Percentiles rank a stretch among this genome's conserved stretches.
Evolutionary conservation across 768 basidiomycete genomes (phyloP).

Genomic region (Phylloporus arenicola): DNA sequence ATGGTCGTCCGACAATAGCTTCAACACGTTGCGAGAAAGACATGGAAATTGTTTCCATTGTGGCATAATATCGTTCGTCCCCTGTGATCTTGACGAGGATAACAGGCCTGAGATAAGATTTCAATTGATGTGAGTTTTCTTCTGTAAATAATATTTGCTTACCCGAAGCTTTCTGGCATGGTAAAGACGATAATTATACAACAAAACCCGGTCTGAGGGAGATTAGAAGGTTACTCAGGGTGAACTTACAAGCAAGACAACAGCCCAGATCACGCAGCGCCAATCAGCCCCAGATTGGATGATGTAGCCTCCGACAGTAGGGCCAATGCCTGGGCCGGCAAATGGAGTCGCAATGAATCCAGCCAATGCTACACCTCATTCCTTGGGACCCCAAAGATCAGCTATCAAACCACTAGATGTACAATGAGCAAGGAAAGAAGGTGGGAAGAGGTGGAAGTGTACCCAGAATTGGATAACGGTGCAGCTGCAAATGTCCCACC

Average conservation of each 20-base stretch:
- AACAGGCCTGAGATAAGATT: conserved; percentile 38
- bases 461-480: conserved; percentile 68
- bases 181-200: conserved; percentile 46
- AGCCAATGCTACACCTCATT: conserved; percentile 60
- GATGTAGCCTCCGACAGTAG: conserved; percentile 46
- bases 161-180: conserved; percentile 63
- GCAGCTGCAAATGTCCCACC: conserved; percentile 66
- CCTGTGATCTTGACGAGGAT: conserved; percentile 51
- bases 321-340: conserved; percentile 58
- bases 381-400: conserved; percentile 58
- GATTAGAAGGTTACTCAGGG: neutral
- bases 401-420: conserved; percentile 43
- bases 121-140: conserved; percentile 53
- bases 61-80: conserved; percentile 49
- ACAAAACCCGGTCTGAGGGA: conserved; percentile 41
- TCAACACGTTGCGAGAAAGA: conserved; percentile 39
- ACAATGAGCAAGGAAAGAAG: neutral
- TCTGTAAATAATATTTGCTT: conserved; percentile 39
- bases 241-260: conserved; percentile 45
- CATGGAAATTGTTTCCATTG: conserved; percentile 40
- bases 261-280: conserved; percentile 64
- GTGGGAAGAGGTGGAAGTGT: conserved; percentile 8
- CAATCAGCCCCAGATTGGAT: conserved; percentile 38
- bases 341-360: conserved; percentile 63
- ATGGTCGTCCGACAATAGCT: conserved; percentile 51